These are phyloP conservation scores for Stenogyne calaminthoides DNA, from an alignment of 305 asterid species.

Conservation along the genomic window DNA sequence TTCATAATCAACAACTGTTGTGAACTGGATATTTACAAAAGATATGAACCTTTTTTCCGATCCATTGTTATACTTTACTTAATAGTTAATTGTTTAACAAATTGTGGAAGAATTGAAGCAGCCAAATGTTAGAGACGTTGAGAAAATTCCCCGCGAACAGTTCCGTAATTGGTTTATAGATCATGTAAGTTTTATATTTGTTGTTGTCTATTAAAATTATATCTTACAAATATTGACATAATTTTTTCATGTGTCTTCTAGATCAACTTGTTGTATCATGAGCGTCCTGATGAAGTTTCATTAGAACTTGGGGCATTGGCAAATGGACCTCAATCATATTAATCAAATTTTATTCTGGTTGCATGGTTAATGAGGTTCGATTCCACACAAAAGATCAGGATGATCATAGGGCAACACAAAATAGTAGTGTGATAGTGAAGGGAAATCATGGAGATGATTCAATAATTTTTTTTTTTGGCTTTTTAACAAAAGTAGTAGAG, in stretches of 20 bases:
- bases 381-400: background rate
- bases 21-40: background rate
- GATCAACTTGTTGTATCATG: background rate
- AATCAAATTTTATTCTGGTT: background rate
- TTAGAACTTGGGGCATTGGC: background rate
- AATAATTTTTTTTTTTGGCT: background rate
- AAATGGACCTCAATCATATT: background rate
- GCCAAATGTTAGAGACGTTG: background rate
- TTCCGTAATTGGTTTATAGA: background rate
- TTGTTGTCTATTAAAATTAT: background rate
- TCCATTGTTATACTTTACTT: too few relatives aligned
- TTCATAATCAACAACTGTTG: background rate
- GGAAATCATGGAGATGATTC: background rate
- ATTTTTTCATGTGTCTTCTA: background rate
- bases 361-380: background rate
- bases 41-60: background rate
- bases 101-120: background rate
- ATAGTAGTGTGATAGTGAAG: background rate
- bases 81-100: too few relatives aligned
- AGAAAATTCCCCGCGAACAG: background rate
- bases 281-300: background rate
- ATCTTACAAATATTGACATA: background rate
- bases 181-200: background rate
- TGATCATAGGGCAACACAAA: background rate
- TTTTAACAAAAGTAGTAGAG: background rate